A percentile compares a stretch with the other conserved stretches of the same genome.
phyloP scores from a whole-genome alignment of 345 rosid genomes.

The Reutealis trisperma region DNA sequence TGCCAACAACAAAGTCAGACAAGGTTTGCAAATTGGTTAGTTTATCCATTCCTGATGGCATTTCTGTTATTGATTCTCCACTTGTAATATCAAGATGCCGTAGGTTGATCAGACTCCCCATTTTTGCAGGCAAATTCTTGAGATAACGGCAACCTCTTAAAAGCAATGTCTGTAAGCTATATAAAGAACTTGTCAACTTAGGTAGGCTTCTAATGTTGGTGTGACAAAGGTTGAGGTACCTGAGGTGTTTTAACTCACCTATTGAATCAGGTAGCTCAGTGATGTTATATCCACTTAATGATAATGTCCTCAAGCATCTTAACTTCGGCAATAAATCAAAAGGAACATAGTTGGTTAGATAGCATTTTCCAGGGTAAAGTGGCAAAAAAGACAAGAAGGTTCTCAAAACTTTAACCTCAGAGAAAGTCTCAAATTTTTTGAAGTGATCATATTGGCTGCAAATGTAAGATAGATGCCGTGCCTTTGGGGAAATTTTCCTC shows the following conservation, averaged over 20 bases:
- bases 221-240: slow-evolving; percentile 2
- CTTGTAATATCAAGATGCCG: slow-evolving; percentile 30
- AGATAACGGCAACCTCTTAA: slow-evolving; percentile 25
- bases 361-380: background rate
- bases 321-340: background rate
- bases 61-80: slow-evolving; percentile 27
- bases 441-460: background rate
- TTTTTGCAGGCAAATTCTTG: slow-evolving; percentile 33
- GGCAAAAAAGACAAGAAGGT: background rate
- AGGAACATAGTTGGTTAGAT: background rate
- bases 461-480: slow-evolving; percentile 12
- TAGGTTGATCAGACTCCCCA: slow-evolving; percentile 36
- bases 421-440: background rate
- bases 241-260: background rate
- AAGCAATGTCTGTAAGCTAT: slow-evolving; percentile 30
- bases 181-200: background rate
- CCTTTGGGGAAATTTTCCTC: background rate
- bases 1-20: slow-evolving; percentile 33
- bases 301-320: background rate
- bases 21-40: slow-evolving; percentile 32
- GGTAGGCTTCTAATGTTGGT: background rate
- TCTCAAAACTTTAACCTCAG: background rate
- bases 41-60: slow-evolving; percentile 39
- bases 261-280: slow-evolving; percentile 6
- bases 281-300: background rate